These are phyloP conservation scores for Termitomyces sp. DNA, from an alignment of 768 basidiomycete genomes.

Conservation along the genomic window DNA sequence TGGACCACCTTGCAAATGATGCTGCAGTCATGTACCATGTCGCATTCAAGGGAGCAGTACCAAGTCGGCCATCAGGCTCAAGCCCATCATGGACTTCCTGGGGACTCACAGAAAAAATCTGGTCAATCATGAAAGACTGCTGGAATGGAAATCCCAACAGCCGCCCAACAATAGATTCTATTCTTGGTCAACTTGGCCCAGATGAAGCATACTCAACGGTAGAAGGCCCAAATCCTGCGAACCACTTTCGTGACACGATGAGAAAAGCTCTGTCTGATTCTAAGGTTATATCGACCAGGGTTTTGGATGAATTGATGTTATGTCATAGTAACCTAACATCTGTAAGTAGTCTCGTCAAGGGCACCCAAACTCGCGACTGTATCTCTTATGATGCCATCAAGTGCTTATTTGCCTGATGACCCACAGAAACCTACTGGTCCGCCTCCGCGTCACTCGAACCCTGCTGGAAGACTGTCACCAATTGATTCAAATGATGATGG, in stretches of 20 bases:
- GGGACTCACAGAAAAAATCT: neutral
- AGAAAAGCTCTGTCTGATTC: neutral
- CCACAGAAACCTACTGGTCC: too few species aligned
- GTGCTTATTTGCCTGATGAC: too few species aligned
- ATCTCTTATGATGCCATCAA: too few species aligned
- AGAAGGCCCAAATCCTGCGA: neutral
- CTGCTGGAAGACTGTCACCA: too few species aligned
- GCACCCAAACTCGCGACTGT: too few species aligned
- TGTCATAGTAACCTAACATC: neutral
- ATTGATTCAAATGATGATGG: too few species aligned
- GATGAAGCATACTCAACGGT: neutral
- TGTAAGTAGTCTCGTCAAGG: too few species aligned
- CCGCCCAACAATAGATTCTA: too few species aligned
- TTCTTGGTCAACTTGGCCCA: neutral
- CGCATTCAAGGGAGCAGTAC: neutral
- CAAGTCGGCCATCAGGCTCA: neutral
- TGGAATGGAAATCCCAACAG: neutral
- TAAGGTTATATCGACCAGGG: neutral
- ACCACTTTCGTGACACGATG: neutral
- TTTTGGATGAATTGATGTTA: neutral
- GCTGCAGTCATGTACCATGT: too few species aligned
- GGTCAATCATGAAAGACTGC: too few species aligned
- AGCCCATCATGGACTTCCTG: neutral
- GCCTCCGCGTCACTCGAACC: too few species aligned
- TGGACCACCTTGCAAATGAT: too few species aligned